Percentiles rank a stretch among this genome's conserved stretches.
Conservation (phyloP, 805 yeast genomes). For the Metschnikowia bowlesiae region DNA sequence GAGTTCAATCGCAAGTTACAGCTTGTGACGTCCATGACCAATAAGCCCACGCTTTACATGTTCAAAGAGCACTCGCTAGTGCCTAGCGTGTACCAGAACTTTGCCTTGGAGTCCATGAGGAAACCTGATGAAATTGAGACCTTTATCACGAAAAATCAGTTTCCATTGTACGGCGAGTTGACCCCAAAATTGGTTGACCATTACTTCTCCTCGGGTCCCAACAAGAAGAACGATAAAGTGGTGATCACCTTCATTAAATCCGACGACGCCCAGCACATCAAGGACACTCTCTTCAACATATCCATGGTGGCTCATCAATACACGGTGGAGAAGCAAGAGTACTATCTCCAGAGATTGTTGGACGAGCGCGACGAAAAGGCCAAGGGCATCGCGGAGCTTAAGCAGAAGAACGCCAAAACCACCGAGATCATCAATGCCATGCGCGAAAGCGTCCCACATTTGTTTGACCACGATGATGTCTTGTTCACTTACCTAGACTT, state of each 20-base stretch:
- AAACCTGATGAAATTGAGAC: slow-evolving; percentile 41
- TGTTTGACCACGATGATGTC: slow-evolving; percentile 40
- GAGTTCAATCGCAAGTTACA: slow-evolving; percentile 44
- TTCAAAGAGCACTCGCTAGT: slow-evolving; percentile 54
- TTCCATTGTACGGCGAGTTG: slow-evolving; percentile 53
- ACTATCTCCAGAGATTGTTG: slow-evolving; percentile 32
- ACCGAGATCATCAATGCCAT: slow-evolving; percentile 43
- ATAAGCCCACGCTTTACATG: slow-evolving; percentile 58
- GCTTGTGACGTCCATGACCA: slow-evolving; percentile 49
- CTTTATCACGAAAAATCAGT: slow-evolving; percentile 47
- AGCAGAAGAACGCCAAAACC: slow-evolving; percentile 39
- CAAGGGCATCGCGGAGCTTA: slow-evolving; percentile 40
- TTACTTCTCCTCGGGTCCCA: slow-evolving; percentile 30
- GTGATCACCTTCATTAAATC: slow-evolving; percentile 48
- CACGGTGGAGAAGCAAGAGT: slow-evolving; percentile 39
- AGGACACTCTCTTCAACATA: slow-evolving; percentile 33
- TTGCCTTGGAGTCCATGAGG: slow-evolving; percentile 62
- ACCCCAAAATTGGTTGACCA: slow-evolving; percentile 32
- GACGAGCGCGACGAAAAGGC: slow-evolving; percentile 34
- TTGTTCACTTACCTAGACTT: slow-evolving; percentile 51
- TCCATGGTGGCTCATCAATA: slow-evolving; percentile 48
- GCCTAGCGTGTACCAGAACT: slow-evolving; percentile 53
- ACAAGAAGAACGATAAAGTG: slow-evolving; percentile 37
- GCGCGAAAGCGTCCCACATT: slow-evolving; percentile 47
- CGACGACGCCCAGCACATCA: slow-evolving; percentile 27